phyloP scores from a whole-genome alignment of 495 filamentous ascomycete genomes.

The Jackrogersella minutella region DNA sequence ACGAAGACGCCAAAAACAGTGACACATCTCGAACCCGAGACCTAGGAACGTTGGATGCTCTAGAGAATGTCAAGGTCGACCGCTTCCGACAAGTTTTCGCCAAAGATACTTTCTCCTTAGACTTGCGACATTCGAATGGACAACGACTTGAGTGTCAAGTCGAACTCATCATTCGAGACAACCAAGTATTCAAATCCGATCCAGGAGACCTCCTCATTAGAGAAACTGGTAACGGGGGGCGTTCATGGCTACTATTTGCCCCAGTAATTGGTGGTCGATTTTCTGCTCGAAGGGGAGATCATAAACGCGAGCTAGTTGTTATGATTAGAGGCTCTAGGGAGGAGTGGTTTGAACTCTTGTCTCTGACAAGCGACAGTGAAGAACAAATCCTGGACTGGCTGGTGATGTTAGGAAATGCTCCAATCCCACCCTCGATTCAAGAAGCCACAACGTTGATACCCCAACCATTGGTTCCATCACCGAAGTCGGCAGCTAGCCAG shows the following conservation, averaged over 20 bases:
- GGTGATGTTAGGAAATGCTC: slow-evolving; percentile 76
- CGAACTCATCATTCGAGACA: slow-evolving; percentile 88
- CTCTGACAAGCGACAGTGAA: slow-evolving; percentile 72
- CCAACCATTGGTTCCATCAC: slow-evolving; percentile 48
- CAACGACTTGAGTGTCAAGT: slow-evolving; percentile 87
- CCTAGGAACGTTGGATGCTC: slow-evolving; percentile 73
- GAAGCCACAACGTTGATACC: slow-evolving; percentile 26
- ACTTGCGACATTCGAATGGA: slow-evolving; percentile 87
- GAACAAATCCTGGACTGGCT: slow-evolving; percentile 87
- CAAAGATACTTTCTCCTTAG: slow-evolving; percentile 86
- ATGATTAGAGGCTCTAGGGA: slow-evolving; percentile 79
- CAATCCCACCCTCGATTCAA: slow-evolving; percentile 71
- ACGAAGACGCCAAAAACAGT: slow-evolving; percentile 85
- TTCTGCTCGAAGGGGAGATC: slow-evolving; percentile 82
- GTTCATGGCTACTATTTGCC: slow-evolving; percentile 89
- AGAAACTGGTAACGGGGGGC: slow-evolving; percentile 75
- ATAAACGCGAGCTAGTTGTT: slow-evolving; percentile 73
- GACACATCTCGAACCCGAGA: slow-evolving; percentile 82
- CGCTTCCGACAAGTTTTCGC: slow-evolving; percentile 78
- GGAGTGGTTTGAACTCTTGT: slow-evolving; percentile 85
- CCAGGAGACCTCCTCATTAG: slow-evolving; percentile 87
- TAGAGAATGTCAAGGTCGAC: slow-evolving; percentile 75
- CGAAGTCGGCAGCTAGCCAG: slow-evolving; percentile 65
- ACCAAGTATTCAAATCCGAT: slow-evolving; percentile 59
- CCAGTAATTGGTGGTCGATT: slow-evolving; percentile 73